phyloP scores from a whole-genome alignment of 352 stramenopile genomes.

The Globisporangium barbulae region DNA sequence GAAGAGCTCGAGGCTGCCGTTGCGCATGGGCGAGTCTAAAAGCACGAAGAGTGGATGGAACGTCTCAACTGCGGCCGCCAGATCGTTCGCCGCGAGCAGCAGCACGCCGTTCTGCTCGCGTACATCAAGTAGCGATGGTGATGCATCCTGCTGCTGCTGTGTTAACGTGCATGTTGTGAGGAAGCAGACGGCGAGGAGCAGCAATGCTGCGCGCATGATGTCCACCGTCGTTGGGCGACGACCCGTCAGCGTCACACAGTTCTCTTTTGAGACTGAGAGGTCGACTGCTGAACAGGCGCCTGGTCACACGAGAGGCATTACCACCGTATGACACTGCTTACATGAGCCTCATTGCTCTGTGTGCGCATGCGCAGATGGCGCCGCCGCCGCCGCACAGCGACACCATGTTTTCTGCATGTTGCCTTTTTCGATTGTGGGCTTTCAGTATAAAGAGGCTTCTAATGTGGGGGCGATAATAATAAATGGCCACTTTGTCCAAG shows the following conservation, averaged over 20 bases:
- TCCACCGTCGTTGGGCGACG: too few species aligned
- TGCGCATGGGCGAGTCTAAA: slow-evolving; percentile 30
- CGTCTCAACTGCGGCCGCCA: slow-evolving; percentile 14
- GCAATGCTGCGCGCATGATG: not conserved
- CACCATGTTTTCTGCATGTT: not conserved
- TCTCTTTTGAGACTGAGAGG: not conserved
- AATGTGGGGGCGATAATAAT: not conserved
- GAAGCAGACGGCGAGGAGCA: not conserved
- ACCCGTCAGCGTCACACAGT: not conserved
- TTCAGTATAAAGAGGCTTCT: not conserved
- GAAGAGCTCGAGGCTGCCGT: slow-evolving; percentile 28
- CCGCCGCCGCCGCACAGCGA: too few species aligned
- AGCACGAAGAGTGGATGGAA: slow-evolving; percentile 40
- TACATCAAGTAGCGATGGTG: not conserved
- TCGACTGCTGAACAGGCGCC: not conserved
- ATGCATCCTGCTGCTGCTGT: not conserved
- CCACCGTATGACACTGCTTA: not conserved
- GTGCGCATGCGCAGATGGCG: not conserved
- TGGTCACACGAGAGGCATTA: not conserved
- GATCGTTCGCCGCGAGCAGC: slow-evolving; percentile 23
- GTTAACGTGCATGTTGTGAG: not conserved
- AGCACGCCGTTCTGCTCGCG: slow-evolving; percentile 28
- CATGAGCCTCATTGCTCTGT: too few species aligned
- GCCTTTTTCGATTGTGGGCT: not conserved
- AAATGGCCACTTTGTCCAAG: not conserved